phyloP scores from a whole-genome alignment of 2,329 filamentous ascomycete genomes.

The Cladobotryum protrusum region DNA sequence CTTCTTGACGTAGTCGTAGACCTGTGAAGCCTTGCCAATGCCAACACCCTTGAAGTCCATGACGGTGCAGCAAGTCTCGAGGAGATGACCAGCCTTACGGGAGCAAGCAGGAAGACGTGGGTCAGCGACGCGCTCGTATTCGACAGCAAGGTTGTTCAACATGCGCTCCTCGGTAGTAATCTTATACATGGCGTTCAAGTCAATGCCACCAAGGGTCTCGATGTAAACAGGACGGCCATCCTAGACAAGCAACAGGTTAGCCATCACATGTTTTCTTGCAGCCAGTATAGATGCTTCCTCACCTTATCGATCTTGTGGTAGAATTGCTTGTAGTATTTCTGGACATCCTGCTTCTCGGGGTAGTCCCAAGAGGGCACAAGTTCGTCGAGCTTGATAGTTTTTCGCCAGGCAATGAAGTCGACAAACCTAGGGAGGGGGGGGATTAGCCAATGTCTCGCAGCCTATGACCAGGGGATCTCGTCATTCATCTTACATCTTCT shows the following conservation, averaged over 20 bases:
- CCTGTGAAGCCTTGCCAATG: constrained; percentile 70
- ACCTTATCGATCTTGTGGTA: constrained; percentile 96
- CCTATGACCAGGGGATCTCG: neutral
- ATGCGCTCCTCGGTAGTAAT: constrained; percentile 91
- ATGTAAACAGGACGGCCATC: constrained; percentile 97
- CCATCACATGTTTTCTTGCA: neutral
- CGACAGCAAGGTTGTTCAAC: constrained; percentile 90
- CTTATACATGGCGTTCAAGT: constrained; percentile 83
- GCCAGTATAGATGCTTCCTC: constrained; percentile 11
- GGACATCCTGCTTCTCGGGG: constrained; percentile 74
- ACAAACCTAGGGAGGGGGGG: constrained; percentile 61
- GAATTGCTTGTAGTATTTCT: constrained; percentile 94
- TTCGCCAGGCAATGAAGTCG: constrained; percentile 86
- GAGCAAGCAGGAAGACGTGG: constrained; percentile 92
- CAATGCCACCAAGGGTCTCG: constrained; percentile 89
- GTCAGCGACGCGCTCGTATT: constrained; percentile 95
- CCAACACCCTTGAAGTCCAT: constrained; percentile 97
- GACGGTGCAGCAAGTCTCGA: constrained; percentile 97
- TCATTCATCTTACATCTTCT: constrained; percentile 69
- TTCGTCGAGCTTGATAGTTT: constrained; percentile 77
- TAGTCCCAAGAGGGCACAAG: constrained; percentile 79
- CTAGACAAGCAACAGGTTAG: constrained; percentile 37
- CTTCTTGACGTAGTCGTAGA: constrained; percentile 81
- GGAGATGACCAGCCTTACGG: constrained; percentile 78
- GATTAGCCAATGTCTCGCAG: too few species aligned